These are phyloP conservation scores for Coniferiporia weirii DNA, from an alignment of 1,284 basidiomycete genomes.

Conservation along the genomic window DNA sequence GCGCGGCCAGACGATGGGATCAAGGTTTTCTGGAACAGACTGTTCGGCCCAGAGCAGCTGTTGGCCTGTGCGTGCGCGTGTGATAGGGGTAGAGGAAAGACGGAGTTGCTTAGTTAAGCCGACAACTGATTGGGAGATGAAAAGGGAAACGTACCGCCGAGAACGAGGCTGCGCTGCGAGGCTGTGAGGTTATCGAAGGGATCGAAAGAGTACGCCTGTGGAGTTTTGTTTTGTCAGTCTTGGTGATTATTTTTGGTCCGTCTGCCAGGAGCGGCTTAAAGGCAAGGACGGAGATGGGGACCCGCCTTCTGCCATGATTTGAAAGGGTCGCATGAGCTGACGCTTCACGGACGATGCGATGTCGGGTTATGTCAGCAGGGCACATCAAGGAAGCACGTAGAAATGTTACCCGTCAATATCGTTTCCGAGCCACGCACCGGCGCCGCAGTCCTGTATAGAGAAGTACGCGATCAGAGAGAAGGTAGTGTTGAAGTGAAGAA, in stretches of 20 bases:
- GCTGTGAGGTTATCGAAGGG: conserved; percentile 54
- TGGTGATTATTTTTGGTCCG: no score
- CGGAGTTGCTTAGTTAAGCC: no score
- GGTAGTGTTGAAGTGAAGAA: not conserved
- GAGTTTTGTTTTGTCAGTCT: no score
- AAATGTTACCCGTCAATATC: conserved; percentile 29
- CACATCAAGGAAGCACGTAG: not conserved
- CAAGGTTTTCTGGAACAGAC: conserved; percentile 64
- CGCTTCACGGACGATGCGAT: conserved; percentile 20
- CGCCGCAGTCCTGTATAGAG: conserved; percentile 52
- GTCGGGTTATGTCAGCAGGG: not conserved
- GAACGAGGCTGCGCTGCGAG: conserved; percentile 39
- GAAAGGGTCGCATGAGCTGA: conserved; percentile 69
- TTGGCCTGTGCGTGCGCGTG: conserved; percentile 37
- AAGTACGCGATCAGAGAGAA: not conserved
- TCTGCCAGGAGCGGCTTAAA: not conserved
- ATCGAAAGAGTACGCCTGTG: conserved; percentile 65
- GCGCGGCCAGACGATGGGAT: conserved; percentile 73
- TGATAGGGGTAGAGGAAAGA: no score
- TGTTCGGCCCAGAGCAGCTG: conserved; percentile 79
- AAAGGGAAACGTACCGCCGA: conserved; percentile 4
- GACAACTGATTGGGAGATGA: not conserved
- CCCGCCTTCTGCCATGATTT: conserved; percentile 59
- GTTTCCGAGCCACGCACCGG: conserved; percentile 70
- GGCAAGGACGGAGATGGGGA: not conserved